These are phyloP conservation scores for Tylopilus plumbeoviolaceoides DNA, from an alignment of 768 basidiomycete genomes.

Conservation along the genomic window DNA sequence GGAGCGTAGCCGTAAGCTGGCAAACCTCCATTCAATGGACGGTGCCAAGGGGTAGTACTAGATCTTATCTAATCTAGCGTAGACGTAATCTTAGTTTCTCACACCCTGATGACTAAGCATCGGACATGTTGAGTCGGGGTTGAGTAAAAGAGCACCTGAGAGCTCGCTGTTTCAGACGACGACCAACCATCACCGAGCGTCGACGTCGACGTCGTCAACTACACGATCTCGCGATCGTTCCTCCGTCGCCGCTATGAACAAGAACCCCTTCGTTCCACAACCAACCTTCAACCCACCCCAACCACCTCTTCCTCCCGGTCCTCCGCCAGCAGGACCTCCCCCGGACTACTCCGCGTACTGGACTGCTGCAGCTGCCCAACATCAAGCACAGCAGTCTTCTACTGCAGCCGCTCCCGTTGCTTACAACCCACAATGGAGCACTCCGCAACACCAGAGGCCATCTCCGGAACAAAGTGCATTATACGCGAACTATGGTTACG, in stretches of 20 bases:
- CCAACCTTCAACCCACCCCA: constrained; percentile 67
- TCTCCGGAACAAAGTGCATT: constrained; percentile 77
- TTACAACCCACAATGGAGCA: constrained; percentile 65
- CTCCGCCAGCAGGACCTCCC: constrained; percentile 66
- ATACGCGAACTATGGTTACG: constrained; percentile 92
- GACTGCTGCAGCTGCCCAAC: constrained; percentile 53
- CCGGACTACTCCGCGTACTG: constrained; percentile 80
- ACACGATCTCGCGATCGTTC: constrained; percentile 12
- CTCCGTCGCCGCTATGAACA: constrained; percentile 55
- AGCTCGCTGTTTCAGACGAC: constrained; percentile 25
- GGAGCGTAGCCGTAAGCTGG: constrained; percentile 20
- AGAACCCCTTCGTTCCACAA: constrained; percentile 76
- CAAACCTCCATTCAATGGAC: constrained; percentile 6
- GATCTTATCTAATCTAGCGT: not conserved
- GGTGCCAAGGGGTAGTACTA: too few relatives aligned
- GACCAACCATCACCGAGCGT: constrained; percentile 11
- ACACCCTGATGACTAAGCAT: constrained; percentile 22
- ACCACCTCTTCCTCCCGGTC: constrained; percentile 77
- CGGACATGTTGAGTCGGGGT: constrained; percentile 8
- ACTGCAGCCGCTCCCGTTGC: constrained; percentile 40
- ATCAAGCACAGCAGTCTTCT: constrained; percentile 34
- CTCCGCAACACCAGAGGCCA: constrained; percentile 61
- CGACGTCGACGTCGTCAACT: constrained; percentile 6
- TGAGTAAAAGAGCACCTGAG: not conserved
- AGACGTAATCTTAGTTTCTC: not conserved